Evolutionary conservation across 2,329 filamentous ascomycete species (phyloP), one percentile per base, ranked within the genome.

Genomic region (Drechslera avenae): DNA sequence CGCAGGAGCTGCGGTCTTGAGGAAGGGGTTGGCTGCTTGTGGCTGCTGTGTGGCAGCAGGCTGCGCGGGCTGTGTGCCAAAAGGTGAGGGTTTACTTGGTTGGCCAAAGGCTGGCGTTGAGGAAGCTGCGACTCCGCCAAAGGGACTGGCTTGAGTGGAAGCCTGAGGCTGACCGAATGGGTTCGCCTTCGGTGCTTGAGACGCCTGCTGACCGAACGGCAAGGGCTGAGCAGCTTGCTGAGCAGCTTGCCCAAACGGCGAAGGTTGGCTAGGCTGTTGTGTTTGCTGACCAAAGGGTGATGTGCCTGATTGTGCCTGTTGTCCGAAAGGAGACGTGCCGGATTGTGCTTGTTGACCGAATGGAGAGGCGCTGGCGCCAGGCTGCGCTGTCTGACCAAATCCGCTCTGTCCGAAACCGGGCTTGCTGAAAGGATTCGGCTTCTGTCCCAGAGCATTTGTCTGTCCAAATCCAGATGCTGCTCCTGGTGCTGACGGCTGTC

Each of bases 311-410:
- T 60, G 54, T n/a, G 59, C 50, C 52, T 57, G 57, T 36, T 63
- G 63, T 4, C 53, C 33, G 62, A 76, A 64, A 7, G 65, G 60
- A 52, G 71, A 63, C 49, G 63, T 19, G 33, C 46, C 55, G 17
- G 68, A 57, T 47, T 73, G 71, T 5, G 77, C 50, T 50, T 61
- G 57, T 31, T 66, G 65, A 16, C 58, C 52, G 57, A 77, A 68
- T 17, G 69, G 64, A 49, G 72, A 66, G 46, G 63, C 42, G 33
- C 36, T 41, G 23, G 66, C 50, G 13, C 66, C 62, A 32, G 72
- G 64, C 45, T 76, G 75, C 6, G 79, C 72, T 9, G 76, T 61
- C 48, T 80, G 74, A 1, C 78, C 75, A 46, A 81, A 80, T 0
- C 75, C 60, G 52, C 60, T 70, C 43, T 68, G 58, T 2, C 67